Evolutionary conservation across 441 rosid genomes (phyloP), one percentile per base, ranked within the genome.

Genomic region (Flueggea neowawraea): DNA sequence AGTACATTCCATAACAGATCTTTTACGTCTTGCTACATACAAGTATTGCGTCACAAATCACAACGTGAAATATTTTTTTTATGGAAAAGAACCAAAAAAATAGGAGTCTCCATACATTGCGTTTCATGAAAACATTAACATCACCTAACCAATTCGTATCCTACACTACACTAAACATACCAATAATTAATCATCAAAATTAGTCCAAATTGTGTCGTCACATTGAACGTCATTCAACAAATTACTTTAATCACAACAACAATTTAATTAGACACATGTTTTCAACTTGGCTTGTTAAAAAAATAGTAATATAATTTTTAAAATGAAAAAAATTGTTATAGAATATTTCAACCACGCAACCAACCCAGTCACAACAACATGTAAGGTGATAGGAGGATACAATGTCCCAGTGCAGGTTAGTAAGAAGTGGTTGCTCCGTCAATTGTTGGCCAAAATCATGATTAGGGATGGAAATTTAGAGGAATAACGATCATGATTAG

Each of bases 361-460:
- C 22, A 53, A 53, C 55, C 55, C 31, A 16, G 16, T 16, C 55
- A 53, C 50, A 47, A 47, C 50, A 53, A 53, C 55, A 53, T 16
- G 22, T 61, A 69, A 65, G 76, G 72, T 56, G 82, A 71, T 61
- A 64, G 73, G 60, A 54, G 51, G 63, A 67, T 67, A 43, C 9
- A 63, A 74, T 62, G 75, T 78, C 74, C 72, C 45, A 76, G 79
- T 79, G 84, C 80, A 73, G 75, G 80, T 81, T 54, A 73, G 75
- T 75, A 73, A 41, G 63, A 61, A 70, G 83, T 82, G 67, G 87
- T 82, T 84, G 84, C 63, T 51, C 76, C 68, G 68, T 84, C 87
- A 82, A 75, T 80, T 80, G 71, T 64, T 73, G 80, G 71, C 73
- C 75, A 70, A 64, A 60, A 58, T 63, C 79, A 84, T 84, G 71